A percentile compares a stretch with the other conserved stretches of the same genome.
phyloP scores from a whole-genome alignment of 192 early-diverging fungal species.

The Phlyctochytrium planicorne region DNA sequence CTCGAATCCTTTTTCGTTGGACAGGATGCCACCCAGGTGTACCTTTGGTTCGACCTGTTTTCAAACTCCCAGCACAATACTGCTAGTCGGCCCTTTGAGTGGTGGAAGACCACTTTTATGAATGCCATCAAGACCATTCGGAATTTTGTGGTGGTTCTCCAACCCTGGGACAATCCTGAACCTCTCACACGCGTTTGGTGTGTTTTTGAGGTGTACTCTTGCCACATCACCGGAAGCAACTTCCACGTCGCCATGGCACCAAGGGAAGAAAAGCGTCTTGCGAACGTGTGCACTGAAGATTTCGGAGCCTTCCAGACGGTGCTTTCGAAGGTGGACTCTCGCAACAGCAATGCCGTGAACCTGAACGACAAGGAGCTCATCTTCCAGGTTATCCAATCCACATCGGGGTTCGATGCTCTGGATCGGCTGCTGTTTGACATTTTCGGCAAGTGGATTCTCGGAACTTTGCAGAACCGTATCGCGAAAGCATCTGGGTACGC shows the following conservation, averaged over 20 bases:
- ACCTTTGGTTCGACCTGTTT: constrained; percentile 36
- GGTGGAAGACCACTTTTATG: constrained; percentile 32
- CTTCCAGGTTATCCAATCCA: background rate
- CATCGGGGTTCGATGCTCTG: constrained; percentile 13
- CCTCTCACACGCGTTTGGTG: constrained; percentile 33
- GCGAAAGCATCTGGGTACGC: background rate
- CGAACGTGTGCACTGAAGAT: background rate
- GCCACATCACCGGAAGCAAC: constrained; percentile 5
- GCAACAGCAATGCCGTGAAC: constrained; percentile 3
- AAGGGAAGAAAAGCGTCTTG: background rate
- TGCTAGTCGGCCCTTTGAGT: constrained; percentile 13
- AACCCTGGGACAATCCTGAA: constrained; percentile 31
- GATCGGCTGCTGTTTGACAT: constrained; percentile 15
- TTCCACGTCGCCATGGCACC: constrained; percentile 8
- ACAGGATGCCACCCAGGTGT: constrained; percentile 1
- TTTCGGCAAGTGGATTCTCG: constrained; percentile 8
- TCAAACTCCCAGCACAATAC: constrained; percentile 33
- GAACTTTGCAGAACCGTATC: background rate
- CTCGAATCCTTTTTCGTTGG: constrained; percentile 12
- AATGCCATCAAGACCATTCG: constrained; percentile 26
- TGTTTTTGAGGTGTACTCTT: constrained; percentile 33
- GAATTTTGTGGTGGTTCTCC: constrained; percentile 27
- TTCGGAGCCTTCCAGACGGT: background rate
- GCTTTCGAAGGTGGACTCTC: background rate
- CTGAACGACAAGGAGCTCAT: constrained; percentile 1